Evolutionary conservation across 768 basidiomycete species (phyloP).

Genomic region (Antrodiella citrinella): DNA sequence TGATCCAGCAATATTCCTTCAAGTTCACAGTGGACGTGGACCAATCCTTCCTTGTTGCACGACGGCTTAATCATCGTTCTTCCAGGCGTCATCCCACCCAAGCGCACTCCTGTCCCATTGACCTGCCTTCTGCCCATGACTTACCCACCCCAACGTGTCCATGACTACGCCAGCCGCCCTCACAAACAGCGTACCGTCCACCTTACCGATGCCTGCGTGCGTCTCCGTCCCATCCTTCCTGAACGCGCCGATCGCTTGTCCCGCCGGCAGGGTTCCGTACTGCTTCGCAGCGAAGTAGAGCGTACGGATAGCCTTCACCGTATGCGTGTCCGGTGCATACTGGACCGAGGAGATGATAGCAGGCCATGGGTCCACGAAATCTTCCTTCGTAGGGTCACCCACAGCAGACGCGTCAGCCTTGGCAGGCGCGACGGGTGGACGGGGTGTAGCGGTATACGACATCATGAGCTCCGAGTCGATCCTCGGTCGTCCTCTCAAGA

Average conservation of each 20-base stretch:
- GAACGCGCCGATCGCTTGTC: constrained; percentile 36
- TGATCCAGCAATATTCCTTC: too few relatives aligned
- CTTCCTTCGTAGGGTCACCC: constrained; percentile 29
- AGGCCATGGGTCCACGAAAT: constrained; percentile 45
- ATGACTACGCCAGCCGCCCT: constrained; percentile 49
- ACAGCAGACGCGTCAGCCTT: constrained; percentile 16
- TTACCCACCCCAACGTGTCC: constrained; percentile 49
- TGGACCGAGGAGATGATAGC: constrained; percentile 35
- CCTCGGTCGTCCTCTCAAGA: constrained; percentile 45
- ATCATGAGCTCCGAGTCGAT: constrained; percentile 41
- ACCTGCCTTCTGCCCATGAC: constrained; percentile 39
- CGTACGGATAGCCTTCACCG: constrained; percentile 32
- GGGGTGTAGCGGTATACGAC: constrained; percentile 34
- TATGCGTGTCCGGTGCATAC: constrained; percentile 46
- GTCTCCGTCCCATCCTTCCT: constrained; percentile 35
- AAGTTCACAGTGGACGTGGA: too few relatives aligned
- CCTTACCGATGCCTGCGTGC: constrained; percentile 29
- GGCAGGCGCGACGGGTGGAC: constrained; percentile 25
- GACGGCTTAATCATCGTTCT: too few relatives aligned
- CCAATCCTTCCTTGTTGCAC: too few relatives aligned
- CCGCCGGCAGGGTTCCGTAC: constrained; percentile 35
- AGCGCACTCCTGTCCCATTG: constrained; percentile 50
- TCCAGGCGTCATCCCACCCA: constrained; percentile 59
- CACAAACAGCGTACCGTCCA: constrained; percentile 53
- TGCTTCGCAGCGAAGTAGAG: constrained; percentile 39